Base-by-base conservation (phyloP, 2,329 filamentous ascomycete genomes). In the Raffaelea ambrosiae region DNA sequence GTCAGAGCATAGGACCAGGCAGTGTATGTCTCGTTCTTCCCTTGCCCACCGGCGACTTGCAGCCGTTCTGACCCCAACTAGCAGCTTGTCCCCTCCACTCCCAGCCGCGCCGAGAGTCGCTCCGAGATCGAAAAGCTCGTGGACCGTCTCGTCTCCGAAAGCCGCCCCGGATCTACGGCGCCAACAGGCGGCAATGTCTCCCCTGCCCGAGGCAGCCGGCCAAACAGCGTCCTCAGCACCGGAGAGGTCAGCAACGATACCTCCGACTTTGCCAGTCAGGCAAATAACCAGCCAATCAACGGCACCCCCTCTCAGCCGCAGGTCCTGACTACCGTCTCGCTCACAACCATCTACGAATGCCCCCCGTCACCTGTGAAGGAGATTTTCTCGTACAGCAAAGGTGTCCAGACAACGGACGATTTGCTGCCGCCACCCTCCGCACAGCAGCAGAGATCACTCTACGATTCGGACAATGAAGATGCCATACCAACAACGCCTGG, bases 301-400 rank as follows among this genome's bases (percentile, higher is more conserved):
- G 22, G n/a, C n/a, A 11, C 13, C 20, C 35, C 42, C 9, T 19
- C 43, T 0, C 52, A 48, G 38, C 71, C 75, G 16, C 88, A 91
- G 59, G 84, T 81, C 3, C 77, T 95, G 19, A 84, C 81, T 8
- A 84, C 89, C 1, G 81, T 80, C 11, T 76, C 86, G 8, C 73
- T 88, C 46, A 81, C 83, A 18, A 89, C 87, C 31, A 78, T 93
- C 51, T 89, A 85, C 66, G 90, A 95, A 64, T 86, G 81, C 54
- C 81, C 85, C 2, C 84, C 86, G 1, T 84, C 82, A 19, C 81
- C 84, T 31, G 79, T 84, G 48, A 80, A 84, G 54, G 93, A 98
- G 65, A 74, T 95, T 51, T 89, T 95, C 61, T 95, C 89, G 46
- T 98, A 98, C 73, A 97, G 87, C 74, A 97, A 96, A 70, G 90